These are phyloP conservation scores for Rosa persica DNA, from an alignment of 306 rosid species.

Conservation along the genomic window DNA sequence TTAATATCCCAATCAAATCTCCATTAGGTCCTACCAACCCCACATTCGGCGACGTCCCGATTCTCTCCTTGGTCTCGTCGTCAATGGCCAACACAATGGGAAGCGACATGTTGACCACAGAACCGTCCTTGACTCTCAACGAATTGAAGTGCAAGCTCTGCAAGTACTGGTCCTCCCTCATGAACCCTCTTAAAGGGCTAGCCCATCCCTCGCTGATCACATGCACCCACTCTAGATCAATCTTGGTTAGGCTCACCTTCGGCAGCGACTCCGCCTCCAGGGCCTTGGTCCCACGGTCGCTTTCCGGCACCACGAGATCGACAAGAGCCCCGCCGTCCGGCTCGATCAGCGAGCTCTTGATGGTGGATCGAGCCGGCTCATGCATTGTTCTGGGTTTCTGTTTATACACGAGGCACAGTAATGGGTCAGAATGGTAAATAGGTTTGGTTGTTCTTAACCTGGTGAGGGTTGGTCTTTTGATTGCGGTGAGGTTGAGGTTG, in stretches of 20 bases:
- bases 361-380: slow-evolving; percentile 11
- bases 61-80: slow-evolving; percentile 57
- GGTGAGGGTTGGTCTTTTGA: slow-evolving; percentile 13
- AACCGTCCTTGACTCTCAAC: slow-evolving; percentile 59
- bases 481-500: slow-evolving; percentile 25
- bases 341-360: slow-evolving; percentile 81
- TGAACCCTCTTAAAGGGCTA: slow-evolving; percentile 87
- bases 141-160: slow-evolving; percentile 94
- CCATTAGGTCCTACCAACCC: slow-evolving; percentile 71
- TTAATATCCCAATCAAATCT: slow-evolving; percentile 65
- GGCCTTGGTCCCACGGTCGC: slow-evolving; percentile 39
- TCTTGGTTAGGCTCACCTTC: slow-evolving; percentile 49
- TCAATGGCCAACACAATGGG: slow-evolving; percentile 92
- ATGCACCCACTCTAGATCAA: slow-evolving; percentile 94
- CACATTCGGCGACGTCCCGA: slow-evolving; percentile 59
- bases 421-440: slow-evolving; percentile 42
- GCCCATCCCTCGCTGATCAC: slow-evolving; percentile 96
- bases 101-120: slow-evolving; percentile 83
- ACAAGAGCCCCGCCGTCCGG: slow-evolving; percentile 83
- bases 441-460: slow-evolving; percentile 44
- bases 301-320: slow-evolving; percentile 74
- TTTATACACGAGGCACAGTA: slow-evolving; percentile 15
- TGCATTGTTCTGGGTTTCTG: slow-evolving; percentile 52
- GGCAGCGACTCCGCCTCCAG: slow-evolving; percentile 65
- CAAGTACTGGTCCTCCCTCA: slow-evolving; percentile 88